phyloP scores from a whole-genome alignment of 805 yeast genomes.

The Hanseniaspora taiwanica region DNA sequence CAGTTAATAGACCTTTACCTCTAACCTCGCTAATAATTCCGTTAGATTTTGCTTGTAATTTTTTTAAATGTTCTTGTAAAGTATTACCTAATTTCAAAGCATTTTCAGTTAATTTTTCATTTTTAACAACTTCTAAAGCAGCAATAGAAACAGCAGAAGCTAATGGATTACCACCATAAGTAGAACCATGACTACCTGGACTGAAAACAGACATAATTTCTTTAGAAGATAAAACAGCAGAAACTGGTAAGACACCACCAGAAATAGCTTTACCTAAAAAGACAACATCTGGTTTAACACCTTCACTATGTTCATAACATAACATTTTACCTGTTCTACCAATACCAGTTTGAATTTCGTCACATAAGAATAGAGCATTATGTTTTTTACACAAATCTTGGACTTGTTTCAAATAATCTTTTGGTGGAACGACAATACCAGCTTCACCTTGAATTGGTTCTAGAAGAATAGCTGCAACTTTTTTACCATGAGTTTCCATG shows the following conservation, averaged over 20 bases:
- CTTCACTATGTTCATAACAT: conserved; percentile 73
- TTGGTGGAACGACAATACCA: conserved; percentile 90
- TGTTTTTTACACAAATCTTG: conserved; percentile 63
- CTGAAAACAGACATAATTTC: conserved; percentile 82
- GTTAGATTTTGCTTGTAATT: conserved; percentile 37
- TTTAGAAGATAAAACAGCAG: conserved; percentile 80
- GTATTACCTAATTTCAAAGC: conserved; percentile 58
- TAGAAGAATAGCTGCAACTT: conserved; percentile 77
- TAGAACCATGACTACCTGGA: conserved; percentile 96
- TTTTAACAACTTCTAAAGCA: conserved; percentile 78
- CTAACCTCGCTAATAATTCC: conserved; percentile 51
- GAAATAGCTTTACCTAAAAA: conserved; percentile 88
- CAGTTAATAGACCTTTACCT: conserved; percentile 80
- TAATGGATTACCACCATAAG: conserved; percentile 95
- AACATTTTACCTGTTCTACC: conserved; percentile 94
- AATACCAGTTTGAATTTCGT: conserved; percentile 95
- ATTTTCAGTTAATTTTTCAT: conserved; percentile 75
- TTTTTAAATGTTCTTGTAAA: conserved; percentile 45
- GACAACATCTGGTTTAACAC: conserved; percentile 78
- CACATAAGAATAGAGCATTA: conserved; percentile 84
- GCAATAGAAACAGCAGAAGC: conserved; percentile 89
- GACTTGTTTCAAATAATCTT: conserved; percentile 62
- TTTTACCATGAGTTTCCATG: conserved; percentile 69
- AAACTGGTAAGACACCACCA: conserved; percentile 89
- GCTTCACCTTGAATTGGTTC: conserved; percentile 99